Conservation (phyloP, 768 basidiomycete genomes). For the Pleurotus citrinopileatus region DNA sequence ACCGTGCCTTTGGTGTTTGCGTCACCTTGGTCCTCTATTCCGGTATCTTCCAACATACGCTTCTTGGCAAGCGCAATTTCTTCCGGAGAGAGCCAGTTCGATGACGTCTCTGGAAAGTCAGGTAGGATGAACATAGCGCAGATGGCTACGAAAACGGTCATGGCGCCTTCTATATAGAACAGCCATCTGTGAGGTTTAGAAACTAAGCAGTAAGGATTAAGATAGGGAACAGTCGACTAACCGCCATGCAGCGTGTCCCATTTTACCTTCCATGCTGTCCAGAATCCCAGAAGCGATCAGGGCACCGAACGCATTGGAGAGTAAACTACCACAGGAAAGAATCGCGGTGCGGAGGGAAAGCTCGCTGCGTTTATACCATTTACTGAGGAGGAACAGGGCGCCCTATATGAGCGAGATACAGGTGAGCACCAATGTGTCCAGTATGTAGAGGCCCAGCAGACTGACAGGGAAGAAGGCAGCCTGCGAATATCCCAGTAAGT, state of each 20-base stretch:
- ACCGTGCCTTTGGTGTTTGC: conserved; percentile 10
- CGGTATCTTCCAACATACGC: conserved; percentile 61
- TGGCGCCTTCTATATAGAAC: conserved; percentile 64
- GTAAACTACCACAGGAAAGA: conserved; percentile 68
- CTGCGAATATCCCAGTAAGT: conserved; percentile 10
- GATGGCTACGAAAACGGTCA: conserved; percentile 50
- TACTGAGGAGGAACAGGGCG: conserved; percentile 49
- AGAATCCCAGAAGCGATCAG: conserved; percentile 78
- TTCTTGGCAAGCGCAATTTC: conserved; percentile 55
- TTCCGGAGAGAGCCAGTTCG: conserved; percentile 51
- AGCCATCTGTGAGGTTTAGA: conserved; percentile 48
- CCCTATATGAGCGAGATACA: conserved; percentile 11
- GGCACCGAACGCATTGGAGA: conserved; percentile 81
- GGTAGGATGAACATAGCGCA: conserved; percentile 64
- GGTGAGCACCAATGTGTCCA: not conserved
- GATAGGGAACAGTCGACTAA: conserved; percentile 22
- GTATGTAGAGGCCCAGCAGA: not conserved
- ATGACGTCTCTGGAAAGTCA: conserved; percentile 59
- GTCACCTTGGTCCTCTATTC: conserved; percentile 20
- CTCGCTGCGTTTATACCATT: conserved; percentile 74
- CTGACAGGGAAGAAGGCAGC: conserved; percentile 65
- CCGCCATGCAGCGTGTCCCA: conserved; percentile 74
- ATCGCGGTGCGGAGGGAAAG: conserved; percentile 67
- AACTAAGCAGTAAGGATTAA: not conserved
- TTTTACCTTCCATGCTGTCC: conserved; percentile 62